phyloP scores from a whole-genome alignment of 495 filamentous ascomycete genomes.

The Aspergillus egyptiacus region DNA sequence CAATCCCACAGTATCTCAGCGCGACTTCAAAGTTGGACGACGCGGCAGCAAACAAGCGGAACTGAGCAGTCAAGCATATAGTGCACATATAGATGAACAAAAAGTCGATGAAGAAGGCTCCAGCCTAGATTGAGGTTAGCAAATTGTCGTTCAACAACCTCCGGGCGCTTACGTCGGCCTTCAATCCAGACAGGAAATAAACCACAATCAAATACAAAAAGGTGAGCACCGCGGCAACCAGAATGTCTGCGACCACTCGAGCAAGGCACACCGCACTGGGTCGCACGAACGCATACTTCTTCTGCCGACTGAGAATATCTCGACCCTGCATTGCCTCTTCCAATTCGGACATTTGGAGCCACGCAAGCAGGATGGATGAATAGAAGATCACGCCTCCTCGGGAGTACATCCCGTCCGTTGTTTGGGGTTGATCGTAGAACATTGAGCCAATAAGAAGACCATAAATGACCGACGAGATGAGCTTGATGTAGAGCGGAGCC shows the following conservation, averaged over 20 bases:
- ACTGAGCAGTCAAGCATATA: conserved; percentile 47
- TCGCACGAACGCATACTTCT: conserved; percentile 69
- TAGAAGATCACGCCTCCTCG: conserved; percentile 58
- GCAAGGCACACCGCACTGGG: conserved; percentile 71
- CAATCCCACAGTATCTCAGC: conserved; percentile 32
- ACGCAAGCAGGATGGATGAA: conserved; percentile 68
- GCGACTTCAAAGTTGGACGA: conserved; percentile 38
- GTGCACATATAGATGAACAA: conserved; percentile 47
- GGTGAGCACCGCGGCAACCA: conserved; percentile 57
- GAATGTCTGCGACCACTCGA: conserved; percentile 62
- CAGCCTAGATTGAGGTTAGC: conserved; percentile 18
- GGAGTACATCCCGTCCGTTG: conserved; percentile 41
- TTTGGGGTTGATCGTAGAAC: conserved; percentile 38
- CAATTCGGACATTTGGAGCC: conserved; percentile 70
- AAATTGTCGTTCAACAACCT: background rate
- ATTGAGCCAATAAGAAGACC: conserved; percentile 32
- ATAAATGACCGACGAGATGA: conserved; percentile 30
- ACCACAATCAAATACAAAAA: conserved; percentile 64
- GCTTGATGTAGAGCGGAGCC: conserved; percentile 29
- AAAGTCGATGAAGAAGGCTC: conserved; percentile 53
- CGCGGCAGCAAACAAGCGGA: conserved; percentile 39
- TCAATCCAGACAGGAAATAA: conserved; percentile 59
- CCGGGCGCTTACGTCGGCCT: conserved; percentile 24
- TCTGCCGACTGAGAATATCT: conserved; percentile 72
- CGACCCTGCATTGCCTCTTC: conserved; percentile 63